Conservation (phyloP, 208 protist species). For the Wallacemonas sp. region DNA sequence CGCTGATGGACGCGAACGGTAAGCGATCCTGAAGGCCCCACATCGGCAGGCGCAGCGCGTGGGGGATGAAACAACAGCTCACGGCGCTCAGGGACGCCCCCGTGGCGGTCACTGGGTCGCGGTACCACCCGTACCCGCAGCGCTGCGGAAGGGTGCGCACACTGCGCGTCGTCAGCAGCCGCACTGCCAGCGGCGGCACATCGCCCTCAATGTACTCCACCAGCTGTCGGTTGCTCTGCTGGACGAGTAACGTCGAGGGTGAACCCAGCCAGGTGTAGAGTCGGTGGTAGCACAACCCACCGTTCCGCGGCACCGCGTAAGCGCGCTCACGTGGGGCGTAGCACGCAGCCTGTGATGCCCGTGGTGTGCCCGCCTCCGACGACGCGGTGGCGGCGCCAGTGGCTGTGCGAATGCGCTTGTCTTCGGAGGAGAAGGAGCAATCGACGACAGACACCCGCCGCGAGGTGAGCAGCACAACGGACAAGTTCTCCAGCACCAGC, state of each 20-base stretch:
- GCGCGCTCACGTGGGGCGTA: neutral
- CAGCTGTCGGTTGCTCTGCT: constrained; percentile 28
- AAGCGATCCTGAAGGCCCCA: constrained; percentile 13
- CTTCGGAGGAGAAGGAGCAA: constrained; percentile 11
- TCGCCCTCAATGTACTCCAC: constrained; percentile 38
- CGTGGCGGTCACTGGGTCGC: neutral
- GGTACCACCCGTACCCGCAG: constrained; percentile 2
- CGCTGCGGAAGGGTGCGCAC: constrained; percentile 16
- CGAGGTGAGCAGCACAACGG: constrained; percentile 20
- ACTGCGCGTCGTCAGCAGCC: constrained; percentile 37
- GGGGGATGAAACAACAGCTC: neutral
- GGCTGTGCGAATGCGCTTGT: neutral
- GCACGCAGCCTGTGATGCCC: neutral
- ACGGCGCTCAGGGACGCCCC: neutral
- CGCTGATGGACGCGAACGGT: neutral
- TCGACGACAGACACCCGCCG: constrained; percentile 5
- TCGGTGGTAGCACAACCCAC: constrained; percentile 18
- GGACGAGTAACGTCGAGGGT: constrained; percentile 26
- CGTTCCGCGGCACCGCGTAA: neutral
- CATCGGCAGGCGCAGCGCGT: neutral
- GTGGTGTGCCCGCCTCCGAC: neutral
- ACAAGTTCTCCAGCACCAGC: neutral
- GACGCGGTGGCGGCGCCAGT: neutral
- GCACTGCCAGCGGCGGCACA: constrained; percentile 18
- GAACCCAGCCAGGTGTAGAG: constrained; percentile 44